Base-by-base conservation (phyloP, 1,284 basidiomycete species). In the Apiotrichum domesticum region DNA sequence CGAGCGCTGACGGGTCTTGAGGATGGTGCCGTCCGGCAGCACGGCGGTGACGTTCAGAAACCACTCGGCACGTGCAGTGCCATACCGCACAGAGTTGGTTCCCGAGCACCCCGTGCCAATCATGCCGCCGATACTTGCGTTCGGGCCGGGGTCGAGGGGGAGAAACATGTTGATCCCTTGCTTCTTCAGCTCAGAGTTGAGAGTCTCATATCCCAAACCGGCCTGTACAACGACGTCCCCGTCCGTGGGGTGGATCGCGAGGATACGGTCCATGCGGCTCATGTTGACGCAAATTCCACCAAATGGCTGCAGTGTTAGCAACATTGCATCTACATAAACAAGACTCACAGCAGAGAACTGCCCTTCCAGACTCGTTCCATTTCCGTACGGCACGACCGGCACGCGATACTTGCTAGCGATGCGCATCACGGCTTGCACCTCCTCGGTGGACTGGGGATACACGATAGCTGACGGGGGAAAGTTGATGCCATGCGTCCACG, bases 101-200 rank as follows among this genome's bases (percentile, higher is more conserved):
- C 77, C 71, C 52, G 60, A 63, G 57, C 68, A 72, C 0, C 87
- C 87, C 0, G 87, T 92, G 49, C 86, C 86, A 45, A 93, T 80
- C 90, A 96, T 95, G 0, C 92, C 93, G n/a, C 91, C 92, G 34
- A 95, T 85, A 0, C 87, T 89, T 2, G 91, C 90, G 7, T 74
- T 70, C 4, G 72, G 69, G 3, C 70, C 70, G 10, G 87, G 88
- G 66, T 90, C 87, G 5, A 69, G 53, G 0, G 92, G 92, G 67
- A 94, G 93, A 79, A 95, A 94, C 29, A 94, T 72, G 1, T 85
- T 84, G 55, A 87, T 83, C 5, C 85, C 87, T 72, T 84, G 81
- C 48, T 85, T 80, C 65, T 81, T 80, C 35, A 94, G 78, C 4
- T 79, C 81, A 35, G 84, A 83, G 65, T 96, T 96, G 42, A 96